Percentiles rank a stretch among this genome's conserved stretches.
Evolutionary conservation across 306 rosid species (phyloP).

Genomic region (Prunus dulcis): DNA sequence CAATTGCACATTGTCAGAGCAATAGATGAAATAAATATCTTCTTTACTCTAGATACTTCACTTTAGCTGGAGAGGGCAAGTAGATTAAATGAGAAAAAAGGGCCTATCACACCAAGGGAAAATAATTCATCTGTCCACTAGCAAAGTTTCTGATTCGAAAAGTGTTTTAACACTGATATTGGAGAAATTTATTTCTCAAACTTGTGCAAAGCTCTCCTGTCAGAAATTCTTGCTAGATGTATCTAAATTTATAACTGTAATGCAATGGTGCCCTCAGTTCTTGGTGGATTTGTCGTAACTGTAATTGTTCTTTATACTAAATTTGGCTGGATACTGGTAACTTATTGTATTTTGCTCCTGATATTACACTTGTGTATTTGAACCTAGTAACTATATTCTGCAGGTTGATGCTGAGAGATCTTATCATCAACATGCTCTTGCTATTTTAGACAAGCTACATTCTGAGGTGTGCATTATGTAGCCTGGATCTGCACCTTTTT

Average conservation of each 20-base stretch:
- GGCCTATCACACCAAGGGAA: neutral
- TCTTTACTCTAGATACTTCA: neutral
- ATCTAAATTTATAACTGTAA: neutral
- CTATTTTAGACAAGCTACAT: constrained; percentile 63
- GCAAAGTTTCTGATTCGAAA: neutral
- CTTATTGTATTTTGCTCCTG: neutral
- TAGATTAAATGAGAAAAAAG: neutral
- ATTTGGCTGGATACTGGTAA: neutral
- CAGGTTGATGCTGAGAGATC: constrained; percentile 87
- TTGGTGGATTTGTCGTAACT: neutral
- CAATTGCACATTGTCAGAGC: neutral
- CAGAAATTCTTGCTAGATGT: neutral
- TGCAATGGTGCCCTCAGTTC: neutral
- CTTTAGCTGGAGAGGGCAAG: neutral
- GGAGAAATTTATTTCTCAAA: neutral
- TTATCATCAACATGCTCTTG: constrained; percentile 73
- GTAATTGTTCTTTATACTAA: neutral
- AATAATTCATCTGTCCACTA: neutral
- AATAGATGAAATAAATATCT: neutral
- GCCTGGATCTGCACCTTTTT: constrained; percentile 20
- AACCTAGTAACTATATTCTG: constrained; percentile 2
- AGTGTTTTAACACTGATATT: neutral
- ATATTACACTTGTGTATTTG: neutral
- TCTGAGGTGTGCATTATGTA: constrained; percentile 55
- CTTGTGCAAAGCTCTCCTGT: neutral